Evolutionary conservation across 2,329 filamentous ascomycete species (phyloP).

Genomic region (Xylariomycetidae sp.): DNA sequence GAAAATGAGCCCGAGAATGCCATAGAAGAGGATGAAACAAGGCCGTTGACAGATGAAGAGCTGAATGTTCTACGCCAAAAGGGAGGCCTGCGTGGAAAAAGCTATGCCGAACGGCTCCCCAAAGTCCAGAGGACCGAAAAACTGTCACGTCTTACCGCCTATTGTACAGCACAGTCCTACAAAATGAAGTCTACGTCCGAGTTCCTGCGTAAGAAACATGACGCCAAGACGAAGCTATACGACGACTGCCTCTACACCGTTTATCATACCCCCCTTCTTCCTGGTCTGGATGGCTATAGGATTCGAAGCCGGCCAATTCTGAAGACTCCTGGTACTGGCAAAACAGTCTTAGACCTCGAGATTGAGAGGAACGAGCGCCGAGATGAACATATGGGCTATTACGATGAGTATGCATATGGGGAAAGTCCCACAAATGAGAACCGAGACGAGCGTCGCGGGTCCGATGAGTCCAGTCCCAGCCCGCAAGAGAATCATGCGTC

Average conservation of each 20-base stretch:
- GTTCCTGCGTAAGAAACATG: slow-evolving; percentile 83
- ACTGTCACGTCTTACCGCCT: slow-evolving; percentile 85
- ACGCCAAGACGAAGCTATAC: slow-evolving; percentile 91
- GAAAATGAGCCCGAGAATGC: slow-evolving; percentile 49
- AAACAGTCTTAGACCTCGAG: slow-evolving; percentile 87
- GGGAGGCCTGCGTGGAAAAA: slow-evolving; percentile 68
- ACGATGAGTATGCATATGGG: slow-evolving; percentile 66
- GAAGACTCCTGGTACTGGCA: slow-evolving; percentile 83
- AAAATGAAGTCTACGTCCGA: slow-evolving; percentile 84
- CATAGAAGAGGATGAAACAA: slow-evolving; percentile 44
- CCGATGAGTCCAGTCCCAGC: slow-evolving; percentile 13
- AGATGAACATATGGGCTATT: slow-evolving; percentile 89
- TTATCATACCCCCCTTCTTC: slow-evolving; percentile 85
- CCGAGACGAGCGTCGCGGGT: slow-evolving; percentile 13
- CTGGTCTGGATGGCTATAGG: slow-evolving; percentile 80
- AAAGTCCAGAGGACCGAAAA: slow-evolving; percentile 85
- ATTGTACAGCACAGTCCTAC: slow-evolving; percentile 92
- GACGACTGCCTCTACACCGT: slow-evolving; percentile 96
- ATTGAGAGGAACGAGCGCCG: slow-evolving; percentile 89
- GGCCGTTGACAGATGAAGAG: slow-evolving; percentile 65
- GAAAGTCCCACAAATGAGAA: slow-evolving; percentile 20
- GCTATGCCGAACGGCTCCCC: slow-evolving; percentile 87
- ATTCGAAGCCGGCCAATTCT: slow-evolving; percentile 86
- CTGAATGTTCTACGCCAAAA: slow-evolving; percentile 58
- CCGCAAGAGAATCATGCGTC: slow-evolving; percentile 32